phyloP scores from a whole-genome alignment of 768 basidiomycete genomes.

The Tephrocybe sp. region DNA sequence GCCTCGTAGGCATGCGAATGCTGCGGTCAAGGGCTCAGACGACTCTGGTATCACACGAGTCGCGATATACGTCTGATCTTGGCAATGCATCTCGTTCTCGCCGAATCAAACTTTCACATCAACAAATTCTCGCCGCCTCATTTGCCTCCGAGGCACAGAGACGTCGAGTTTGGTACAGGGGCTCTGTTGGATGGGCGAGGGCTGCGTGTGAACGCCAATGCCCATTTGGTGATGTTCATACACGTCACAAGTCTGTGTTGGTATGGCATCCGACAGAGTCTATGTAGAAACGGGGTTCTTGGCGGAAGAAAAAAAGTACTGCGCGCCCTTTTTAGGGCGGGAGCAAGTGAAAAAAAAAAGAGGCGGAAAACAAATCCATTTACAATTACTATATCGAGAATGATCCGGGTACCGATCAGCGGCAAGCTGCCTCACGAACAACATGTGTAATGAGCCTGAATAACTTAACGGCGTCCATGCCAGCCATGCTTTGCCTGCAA shows the following conservation, averaged over 20 bases:
- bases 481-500: conserved; percentile 3
- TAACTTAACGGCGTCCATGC: not conserved
- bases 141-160: too few species aligned
- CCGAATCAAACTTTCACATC: too few species aligned
- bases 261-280: not conserved
- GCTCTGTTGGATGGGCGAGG: not conserved
- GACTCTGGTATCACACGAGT: too few species aligned
- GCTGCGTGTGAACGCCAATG: not conserved
- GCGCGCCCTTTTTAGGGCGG: not conserved
- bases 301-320: conserved; percentile 3
- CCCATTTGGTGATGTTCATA: not conserved
- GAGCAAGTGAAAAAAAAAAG: not conserved
- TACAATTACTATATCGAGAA: conserved; percentile 6
- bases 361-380: not conserved
- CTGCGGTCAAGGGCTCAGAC: too few species aligned
- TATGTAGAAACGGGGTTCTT: not conserved
- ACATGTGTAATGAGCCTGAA: conserved; percentile 1
- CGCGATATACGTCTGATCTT: too few species aligned
- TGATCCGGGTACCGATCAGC: conserved; percentile 12
- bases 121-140: too few species aligned
- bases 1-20: too few species aligned
- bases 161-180: too few species aligned
- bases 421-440: conserved; percentile 10
- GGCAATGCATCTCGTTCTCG: too few species aligned
- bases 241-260: not conserved